Evolutionary conservation across 495 filamentous ascomycete species (phyloP).

Genomic region (Penicillium arizonense): DNA sequence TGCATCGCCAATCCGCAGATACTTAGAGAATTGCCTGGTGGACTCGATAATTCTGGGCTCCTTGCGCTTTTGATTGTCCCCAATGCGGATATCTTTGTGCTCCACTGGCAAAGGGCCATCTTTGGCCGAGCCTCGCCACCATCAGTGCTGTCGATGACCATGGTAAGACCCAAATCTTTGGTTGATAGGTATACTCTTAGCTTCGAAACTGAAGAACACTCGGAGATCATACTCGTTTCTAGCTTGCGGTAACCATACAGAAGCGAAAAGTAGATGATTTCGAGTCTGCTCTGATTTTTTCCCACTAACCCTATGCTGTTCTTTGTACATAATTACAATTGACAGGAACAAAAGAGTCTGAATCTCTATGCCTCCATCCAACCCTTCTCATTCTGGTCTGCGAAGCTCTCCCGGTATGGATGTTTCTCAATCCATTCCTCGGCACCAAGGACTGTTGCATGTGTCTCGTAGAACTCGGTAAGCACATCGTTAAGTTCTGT

Average conservation of each 20-base stretch:
- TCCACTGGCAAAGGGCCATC: no score
- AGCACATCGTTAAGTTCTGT: constrained; percentile 1
- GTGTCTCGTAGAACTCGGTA: constrained; percentile 6
- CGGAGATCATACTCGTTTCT: no score
- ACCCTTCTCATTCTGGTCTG: constrained; percentile 3
- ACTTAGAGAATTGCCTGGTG: neutral
- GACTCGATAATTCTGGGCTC: neutral
- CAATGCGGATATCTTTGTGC: no score
- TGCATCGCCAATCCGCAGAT: neutral
- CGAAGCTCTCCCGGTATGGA: constrained; percentile 3
- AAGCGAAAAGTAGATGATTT: no score
- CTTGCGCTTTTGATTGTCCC: neutral
- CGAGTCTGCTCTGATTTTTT: no score
- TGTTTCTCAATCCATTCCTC: constrained; percentile 7
- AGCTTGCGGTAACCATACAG: no score
- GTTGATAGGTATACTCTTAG: no score
- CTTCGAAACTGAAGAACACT: no score
- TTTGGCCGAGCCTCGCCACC: no score
- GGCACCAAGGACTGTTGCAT: neutral
- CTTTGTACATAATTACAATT: neutral
- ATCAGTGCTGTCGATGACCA: no score
- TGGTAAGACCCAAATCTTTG: no score
- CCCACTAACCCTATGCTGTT: no score
- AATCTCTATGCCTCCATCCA: constrained; percentile 1
- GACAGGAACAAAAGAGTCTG: neutral